These are phyloP conservation scores for Arthrobotrys megalospora DNA, from an alignment of 2,329 filamentous ascomycete genomes.

Conservation along the genomic window DNA sequence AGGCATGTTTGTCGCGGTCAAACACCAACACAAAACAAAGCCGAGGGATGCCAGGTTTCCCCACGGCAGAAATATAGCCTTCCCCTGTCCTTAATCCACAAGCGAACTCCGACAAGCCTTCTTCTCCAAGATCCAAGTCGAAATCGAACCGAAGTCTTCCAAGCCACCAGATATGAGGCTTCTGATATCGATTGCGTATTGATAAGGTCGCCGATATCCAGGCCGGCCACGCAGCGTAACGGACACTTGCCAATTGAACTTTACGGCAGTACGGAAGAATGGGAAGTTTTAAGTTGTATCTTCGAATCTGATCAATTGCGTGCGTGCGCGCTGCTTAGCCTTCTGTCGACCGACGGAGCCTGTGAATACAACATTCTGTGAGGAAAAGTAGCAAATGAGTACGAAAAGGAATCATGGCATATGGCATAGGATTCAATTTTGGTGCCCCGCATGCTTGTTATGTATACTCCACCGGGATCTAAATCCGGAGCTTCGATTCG, in stretches of 20 bases:
- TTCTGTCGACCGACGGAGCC: too few species aligned
- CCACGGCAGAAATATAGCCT: conserved; percentile 12
- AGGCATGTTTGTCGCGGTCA: background rate
- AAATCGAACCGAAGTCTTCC: too few species aligned
- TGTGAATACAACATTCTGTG: too few species aligned
- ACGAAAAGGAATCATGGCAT: background rate
- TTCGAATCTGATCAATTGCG: background rate
- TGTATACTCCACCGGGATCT: conserved; percentile 7
- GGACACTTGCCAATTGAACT: background rate
- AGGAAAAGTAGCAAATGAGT: too few species aligned
- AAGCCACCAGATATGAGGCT: too few species aligned
- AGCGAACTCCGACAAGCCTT: too few species aligned
- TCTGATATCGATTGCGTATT: too few species aligned
- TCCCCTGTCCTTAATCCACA: too few species aligned
- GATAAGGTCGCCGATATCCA: too few species aligned
- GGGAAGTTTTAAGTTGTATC: background rate
- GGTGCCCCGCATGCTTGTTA: background rate
- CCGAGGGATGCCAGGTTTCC: background rate
- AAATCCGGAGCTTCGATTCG: conserved; percentile 7
- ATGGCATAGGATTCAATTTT: conserved; percentile 13
- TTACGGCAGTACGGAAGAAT: background rate
- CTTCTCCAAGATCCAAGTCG: too few species aligned
- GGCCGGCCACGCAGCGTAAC: background rate
- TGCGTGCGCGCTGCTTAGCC: background rate
- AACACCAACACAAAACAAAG: background rate